Evolutionary conservation across 257 asterid genomes (phyloP), one percentile per base, ranked within the genome.

Genomic region (Plantago elongata): DNA sequence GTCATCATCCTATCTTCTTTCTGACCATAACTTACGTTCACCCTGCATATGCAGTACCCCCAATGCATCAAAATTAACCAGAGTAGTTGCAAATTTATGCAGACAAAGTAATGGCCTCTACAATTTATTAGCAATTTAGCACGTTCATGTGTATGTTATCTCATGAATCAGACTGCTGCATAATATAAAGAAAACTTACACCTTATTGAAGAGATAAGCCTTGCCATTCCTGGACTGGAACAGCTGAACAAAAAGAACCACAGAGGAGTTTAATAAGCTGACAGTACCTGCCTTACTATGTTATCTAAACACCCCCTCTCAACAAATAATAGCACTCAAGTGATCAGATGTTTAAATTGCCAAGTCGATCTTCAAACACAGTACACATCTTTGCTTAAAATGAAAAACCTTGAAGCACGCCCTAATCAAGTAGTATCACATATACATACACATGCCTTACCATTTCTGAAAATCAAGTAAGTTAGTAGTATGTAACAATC

Each of bases 151-250:
- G 52, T 49, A 9, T 60, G 52, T 22, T 52, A 54, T 42, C 34
- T 43, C 45, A 71, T 60, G 76, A 52, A 52, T 57, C 17, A 12
- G 13, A n/a, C 17, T 13, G n/a, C 56, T 40, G 13, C 55, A 54
- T 54, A 46, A 14, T 14, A 48, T 30, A 5, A 47, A 62, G 54
- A 62, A 48, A 48, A 82, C 95, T 84, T 87, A 84, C 94, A 87
- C 94, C 74, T 84, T 77, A 61, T 68, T 59, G 83, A 87, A 80
- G 86, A 87, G 95, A 78, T 84, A 87, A 72, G 94, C 95, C 82
- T 75, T 84, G 73, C 94, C 94, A 64, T 78, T 74, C 79, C 77
- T 74, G 81, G 81, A 37, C 60, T 79, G 94, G 75, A 87, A 87
- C 29, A 78, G 49, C 95, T 87, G 84, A 60, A 75, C 46, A 76